phyloP scores from a whole-genome alignment of 345 rosid species.

The Noccaea caerulescens region DNA sequence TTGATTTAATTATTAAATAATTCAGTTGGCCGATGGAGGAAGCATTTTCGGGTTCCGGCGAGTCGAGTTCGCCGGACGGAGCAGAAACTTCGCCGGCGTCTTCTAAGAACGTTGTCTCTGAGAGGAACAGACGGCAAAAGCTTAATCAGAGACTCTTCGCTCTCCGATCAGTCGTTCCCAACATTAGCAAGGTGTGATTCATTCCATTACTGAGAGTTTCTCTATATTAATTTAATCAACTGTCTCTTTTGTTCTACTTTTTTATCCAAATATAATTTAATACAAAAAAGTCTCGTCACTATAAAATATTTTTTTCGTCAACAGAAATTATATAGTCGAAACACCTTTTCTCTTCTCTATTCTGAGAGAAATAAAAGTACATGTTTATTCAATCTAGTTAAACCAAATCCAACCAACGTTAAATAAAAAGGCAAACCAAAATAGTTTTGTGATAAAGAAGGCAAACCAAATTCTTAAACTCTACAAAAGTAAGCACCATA shows the following conservation, averaged over 20 bases:
- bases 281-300: constrained; percentile 8
- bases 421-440: neutral
- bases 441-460: too few relatives aligned
- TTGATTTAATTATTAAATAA: neutral
- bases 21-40: constrained; percentile 63
- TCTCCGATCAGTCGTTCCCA: constrained; percentile 90
- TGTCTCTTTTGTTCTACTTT: constrained; percentile 6
- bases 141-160: constrained; percentile 88
- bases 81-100: constrained; percentile 69
- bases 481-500: neutral
- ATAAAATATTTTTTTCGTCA: constrained; percentile 23
- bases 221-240: constrained; percentile 12
- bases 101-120: constrained; percentile 78
- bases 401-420: constrained; percentile 39
- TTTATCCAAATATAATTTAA: constrained; percentile 7
- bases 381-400: constrained; percentile 4
- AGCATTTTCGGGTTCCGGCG: constrained; percentile 61
- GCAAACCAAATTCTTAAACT: constrained; percentile 8
- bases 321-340: constrained; percentile 16
- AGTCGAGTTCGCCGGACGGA: constrained; percentile 94
- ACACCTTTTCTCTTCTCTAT: neutral
- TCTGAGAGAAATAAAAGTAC: constrained; percentile 4
- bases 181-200: constrained; percentile 40
- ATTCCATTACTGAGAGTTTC: constrained; percentile 19
- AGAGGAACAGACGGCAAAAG: constrained; percentile 81